phyloP scores from a whole-genome alignment of 192 early-diverging fungal genomes.

The Rhizophagus prolifer region DNA sequence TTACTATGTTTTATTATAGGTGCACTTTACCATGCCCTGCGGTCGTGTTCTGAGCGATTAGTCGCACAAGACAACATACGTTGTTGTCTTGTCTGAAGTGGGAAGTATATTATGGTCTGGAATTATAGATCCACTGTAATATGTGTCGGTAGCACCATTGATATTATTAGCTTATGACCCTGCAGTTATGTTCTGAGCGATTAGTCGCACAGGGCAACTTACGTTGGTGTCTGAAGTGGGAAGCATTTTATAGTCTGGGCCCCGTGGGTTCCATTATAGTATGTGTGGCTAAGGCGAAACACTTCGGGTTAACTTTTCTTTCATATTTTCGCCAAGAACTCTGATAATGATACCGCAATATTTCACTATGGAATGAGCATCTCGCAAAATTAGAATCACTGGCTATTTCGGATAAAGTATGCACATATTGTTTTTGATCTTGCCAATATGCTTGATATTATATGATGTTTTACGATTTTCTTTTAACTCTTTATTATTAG shows the following conservation, averaged over 20 bases:
- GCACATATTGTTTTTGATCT: not conserved
- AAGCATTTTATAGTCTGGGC: conserved; percentile 19
- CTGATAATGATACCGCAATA: not conserved
- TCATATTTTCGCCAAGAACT: not conserved
- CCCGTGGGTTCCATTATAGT: not conserved
- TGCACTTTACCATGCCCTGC: conserved; percentile 20
- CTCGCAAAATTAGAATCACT: not conserved
- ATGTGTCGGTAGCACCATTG: conserved; percentile 7
- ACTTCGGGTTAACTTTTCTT: not conserved
- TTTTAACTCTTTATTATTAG: not conserved
- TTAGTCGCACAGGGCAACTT: conserved; percentile 1
- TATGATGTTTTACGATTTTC: not conserved
- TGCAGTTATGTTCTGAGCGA: conserved; percentile 26
- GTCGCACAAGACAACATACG: conserved; percentile 9
- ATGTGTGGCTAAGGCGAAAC: not conserved
- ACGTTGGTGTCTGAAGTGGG: not conserved
- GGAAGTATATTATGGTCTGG: conserved; percentile 16
- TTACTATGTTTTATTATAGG: not conserved
- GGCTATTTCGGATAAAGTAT: not conserved
- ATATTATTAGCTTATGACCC: conserved; percentile 14
- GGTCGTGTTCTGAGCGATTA: conserved; percentile 27
- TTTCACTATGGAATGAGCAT: not conserved
- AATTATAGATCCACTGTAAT: conserved; percentile 2
- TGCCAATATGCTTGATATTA: not conserved
- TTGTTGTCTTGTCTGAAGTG: conserved; percentile 23